Percentiles rank a stretch among this genome's conserved stretches.
Evolutionary conservation across 768 basidiomycete species (phyloP).

Genomic region (Artomyces pyxidatus): DNA sequence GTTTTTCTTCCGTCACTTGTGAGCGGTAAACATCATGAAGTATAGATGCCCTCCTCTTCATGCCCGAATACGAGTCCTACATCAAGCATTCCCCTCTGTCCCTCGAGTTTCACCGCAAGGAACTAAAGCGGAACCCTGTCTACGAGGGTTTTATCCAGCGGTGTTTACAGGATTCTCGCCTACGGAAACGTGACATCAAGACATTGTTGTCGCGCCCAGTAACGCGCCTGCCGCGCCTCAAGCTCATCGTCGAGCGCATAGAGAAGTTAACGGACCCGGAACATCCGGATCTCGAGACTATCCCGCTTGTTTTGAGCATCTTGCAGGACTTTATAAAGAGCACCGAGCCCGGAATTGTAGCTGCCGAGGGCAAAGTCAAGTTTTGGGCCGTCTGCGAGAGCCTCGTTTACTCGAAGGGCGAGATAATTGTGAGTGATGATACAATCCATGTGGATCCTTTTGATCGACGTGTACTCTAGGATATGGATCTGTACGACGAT

Average conservation of each 20-base stretch:
- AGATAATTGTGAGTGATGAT: slow-evolving; percentile 57
- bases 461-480: slow-evolving; percentile 34
- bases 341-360: slow-evolving; percentile 84
- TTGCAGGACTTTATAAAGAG: slow-evolving; percentile 70
- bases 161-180: slow-evolving; percentile 53
- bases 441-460: not conserved
- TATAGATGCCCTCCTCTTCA: slow-evolving; percentile 36
- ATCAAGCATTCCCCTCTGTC: slow-evolving; percentile 86
- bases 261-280: slow-evolving; percentile 56
- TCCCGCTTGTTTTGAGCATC: slow-evolving; percentile 65
- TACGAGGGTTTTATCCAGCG: slow-evolving; percentile 64
- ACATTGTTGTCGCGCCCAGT: slow-evolving; percentile 83
- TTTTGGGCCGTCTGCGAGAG: slow-evolving; percentile 77
- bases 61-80: slow-evolving; percentile 66
- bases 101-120: slow-evolving; percentile 72
- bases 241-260: slow-evolving; percentile 64
- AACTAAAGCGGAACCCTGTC: slow-evolving; percentile 56
- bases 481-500: slow-evolving; percentile 75
- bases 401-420: slow-evolving; percentile 65
- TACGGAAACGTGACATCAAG: slow-evolving; percentile 68
- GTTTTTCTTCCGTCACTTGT: slow-evolving; percentile 18
- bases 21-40: not conserved
- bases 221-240: slow-evolving; percentile 78
- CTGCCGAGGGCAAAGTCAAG: slow-evolving; percentile 87
- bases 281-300: slow-evolving; percentile 73